Base-by-base conservation (phyloP, 257 asterid genomes). In the Ilex aquifolium region DNA sequence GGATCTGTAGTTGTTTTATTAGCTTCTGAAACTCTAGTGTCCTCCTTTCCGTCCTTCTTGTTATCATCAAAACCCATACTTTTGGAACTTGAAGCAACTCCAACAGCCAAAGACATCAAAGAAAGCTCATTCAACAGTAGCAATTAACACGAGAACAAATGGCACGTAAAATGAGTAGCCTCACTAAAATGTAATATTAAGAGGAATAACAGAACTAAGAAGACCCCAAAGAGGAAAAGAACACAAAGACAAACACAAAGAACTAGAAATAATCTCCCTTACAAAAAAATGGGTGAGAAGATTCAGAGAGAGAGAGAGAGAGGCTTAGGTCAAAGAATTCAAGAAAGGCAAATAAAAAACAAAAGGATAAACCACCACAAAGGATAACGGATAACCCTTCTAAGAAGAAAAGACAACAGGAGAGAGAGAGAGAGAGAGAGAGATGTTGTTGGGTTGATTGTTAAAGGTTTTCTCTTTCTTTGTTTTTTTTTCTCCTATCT, bases 51-150 rank as follows among this genome's bases (percentile, higher is more conserved):
- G 29, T 76, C 81, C 54, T 61, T 81, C 53, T 75, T 76, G 32
- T 83, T 73, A 60, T 82, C 95, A 31, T 87, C 95, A 61, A 85
- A 86, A 39, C 93, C 99, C 97, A 89, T 85, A 73, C 59, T 77
- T 71, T 84, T 76, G 74, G 91, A 88, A 74, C 88, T 80, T 29
- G 88, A 82, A 68, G 74, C 89, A 70, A 65, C 84, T 69, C 89
- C 88, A 79, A 80, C 84, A 76, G 79, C 83, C 83, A 82, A 72
- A 79, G 93, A 85, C 95, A 89, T 87, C 61, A 77, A 77, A 76
- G 67, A 66, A 17, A 44, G 15, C 64, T 36, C 42, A 36, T 36
- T 36, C 42, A 36, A 36, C 42, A 36, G 42, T 36, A 36, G 42
- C 27, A 21, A 21, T 21, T 53, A 65, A 40, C 60, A 42, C 40